Conservation (phyloP, 257 asterid genomes). For the Plantago ovata region DNA sequence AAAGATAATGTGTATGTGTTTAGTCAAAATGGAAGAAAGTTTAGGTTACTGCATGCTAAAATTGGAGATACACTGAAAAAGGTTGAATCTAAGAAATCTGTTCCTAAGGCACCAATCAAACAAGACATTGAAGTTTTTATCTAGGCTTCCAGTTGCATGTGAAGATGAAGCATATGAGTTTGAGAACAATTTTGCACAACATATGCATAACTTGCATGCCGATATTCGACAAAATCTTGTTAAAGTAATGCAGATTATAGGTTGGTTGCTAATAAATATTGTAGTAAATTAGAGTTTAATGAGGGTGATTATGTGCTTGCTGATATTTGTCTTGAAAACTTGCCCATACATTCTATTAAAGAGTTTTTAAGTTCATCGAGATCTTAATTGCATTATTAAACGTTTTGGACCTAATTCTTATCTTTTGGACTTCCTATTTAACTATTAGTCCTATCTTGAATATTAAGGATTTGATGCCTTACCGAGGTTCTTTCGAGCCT, state of each 20-base stretch:
- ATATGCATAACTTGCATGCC: background rate
- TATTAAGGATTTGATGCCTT: constrained; percentile 1
- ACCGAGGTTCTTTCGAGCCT: constrained; percentile 9
- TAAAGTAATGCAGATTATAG: background rate
- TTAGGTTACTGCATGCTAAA: too few relatives aligned
- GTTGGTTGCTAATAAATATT: constrained; percentile 5
- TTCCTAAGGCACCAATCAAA: too few relatives aligned
- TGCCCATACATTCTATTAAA: background rate
- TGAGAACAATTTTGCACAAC: background rate
- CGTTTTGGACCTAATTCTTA: constrained; percentile 2
- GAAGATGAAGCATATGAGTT: too few relatives aligned
- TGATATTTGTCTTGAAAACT: background rate
- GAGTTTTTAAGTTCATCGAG: background rate
- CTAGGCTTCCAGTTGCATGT: too few relatives aligned
- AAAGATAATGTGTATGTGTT: too few relatives aligned
- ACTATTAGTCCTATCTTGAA: background rate
- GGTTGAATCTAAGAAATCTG: too few relatives aligned
- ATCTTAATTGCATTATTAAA: background rate
- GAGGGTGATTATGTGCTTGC: background rate
- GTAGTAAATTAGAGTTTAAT: background rate
- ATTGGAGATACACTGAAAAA: too few relatives aligned
- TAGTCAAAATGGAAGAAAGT: too few relatives aligned
- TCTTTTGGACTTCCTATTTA: background rate
- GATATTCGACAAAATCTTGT: background rate
- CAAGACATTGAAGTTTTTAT: too few relatives aligned